Evolutionary conservation across 2,329 filamentous ascomycete species (phyloP).

Genomic region (Elsinoe fawcettii): DNA sequence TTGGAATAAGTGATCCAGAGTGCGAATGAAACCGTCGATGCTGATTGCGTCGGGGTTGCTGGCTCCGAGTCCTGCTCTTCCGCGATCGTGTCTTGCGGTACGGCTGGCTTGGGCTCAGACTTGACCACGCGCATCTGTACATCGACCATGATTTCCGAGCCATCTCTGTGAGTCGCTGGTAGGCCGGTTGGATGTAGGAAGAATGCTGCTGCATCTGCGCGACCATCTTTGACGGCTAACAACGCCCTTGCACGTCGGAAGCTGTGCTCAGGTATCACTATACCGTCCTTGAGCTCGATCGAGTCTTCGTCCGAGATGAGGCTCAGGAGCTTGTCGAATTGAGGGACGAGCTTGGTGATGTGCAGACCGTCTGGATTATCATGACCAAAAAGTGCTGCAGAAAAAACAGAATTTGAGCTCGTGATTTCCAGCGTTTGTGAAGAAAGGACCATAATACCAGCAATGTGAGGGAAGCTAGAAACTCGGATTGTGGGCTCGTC

Average conservation of each 20-base stretch:
- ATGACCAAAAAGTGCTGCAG: constrained; percentile 83
- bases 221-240: constrained; percentile 74
- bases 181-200: constrained; percentile 81
- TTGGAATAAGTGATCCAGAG: constrained; percentile 96
- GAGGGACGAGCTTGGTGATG: constrained; percentile 74
- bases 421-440: constrained; percentile 69
- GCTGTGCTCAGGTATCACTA: constrained; percentile 91
- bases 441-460: constrained; percentile 89
- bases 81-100: constrained; percentile 56
- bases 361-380: constrained; percentile 71
- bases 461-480: constrained; percentile 94
- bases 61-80: constrained; percentile 51
- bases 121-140: constrained; percentile 95
- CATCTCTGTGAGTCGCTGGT: constrained; percentile 79
- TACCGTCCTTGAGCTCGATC: constrained; percentile 77
- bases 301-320: constrained; percentile 82
- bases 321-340: constrained; percentile 75
- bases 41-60: constrained; percentile 40
- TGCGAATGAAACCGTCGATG: constrained; percentile 80
- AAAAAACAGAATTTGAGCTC: constrained; percentile 93
- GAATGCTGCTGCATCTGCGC: constrained; percentile 63
- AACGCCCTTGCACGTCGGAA: constrained; percentile 84
- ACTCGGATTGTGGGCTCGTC: constrained; percentile 67
- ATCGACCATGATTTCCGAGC: constrained; percentile 85
- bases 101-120: constrained; percentile 62